Evolutionary conservation across 2,329 filamentous ascomycete species (phyloP).

Genomic region (Hortaea werneckii): DNA sequence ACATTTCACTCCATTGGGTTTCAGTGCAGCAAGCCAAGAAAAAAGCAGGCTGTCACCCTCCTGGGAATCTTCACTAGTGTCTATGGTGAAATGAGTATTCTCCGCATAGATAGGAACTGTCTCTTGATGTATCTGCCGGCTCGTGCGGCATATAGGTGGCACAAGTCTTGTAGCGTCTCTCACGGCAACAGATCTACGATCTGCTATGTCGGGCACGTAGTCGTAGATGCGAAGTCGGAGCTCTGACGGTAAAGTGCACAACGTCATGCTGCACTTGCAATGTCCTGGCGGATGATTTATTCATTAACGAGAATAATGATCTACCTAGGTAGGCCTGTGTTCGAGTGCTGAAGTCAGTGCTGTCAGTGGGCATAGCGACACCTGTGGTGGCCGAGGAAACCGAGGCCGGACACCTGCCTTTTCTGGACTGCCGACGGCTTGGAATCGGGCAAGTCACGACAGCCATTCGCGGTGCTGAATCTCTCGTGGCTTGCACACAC

Average conservation of each 20-base stretch:
- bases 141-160: conserved; percentile 14
- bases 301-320: too few species aligned
- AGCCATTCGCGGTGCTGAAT: too few species aligned
- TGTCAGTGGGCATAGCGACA: too few species aligned
- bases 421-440: too few species aligned
- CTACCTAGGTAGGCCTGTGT: too few species aligned
- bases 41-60: conserved; percentile 5
- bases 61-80: conserved; percentile 6
- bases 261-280: background rate
- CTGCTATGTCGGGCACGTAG: conserved; percentile 1
- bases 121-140: conserved; percentile 11
- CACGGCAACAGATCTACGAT: conserved; percentile 7
- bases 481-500: too few species aligned
- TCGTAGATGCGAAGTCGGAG: conserved; percentile 5
- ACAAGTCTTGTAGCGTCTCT: conserved; percentile 7
- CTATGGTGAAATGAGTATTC: conserved; percentile 13
- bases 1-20: conserved; percentile 6
- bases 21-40: conserved; percentile 10
- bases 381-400: too few species aligned
- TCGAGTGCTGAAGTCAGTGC: too few species aligned
- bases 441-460: too few species aligned
- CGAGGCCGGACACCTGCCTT: too few species aligned
- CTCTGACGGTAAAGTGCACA: conserved; percentile 2
- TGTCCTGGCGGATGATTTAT: background rate
- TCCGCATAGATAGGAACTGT: conserved; percentile 14